phyloP scores from a whole-genome alignment of 345 rosid species.

The Firmiana major region DNA sequence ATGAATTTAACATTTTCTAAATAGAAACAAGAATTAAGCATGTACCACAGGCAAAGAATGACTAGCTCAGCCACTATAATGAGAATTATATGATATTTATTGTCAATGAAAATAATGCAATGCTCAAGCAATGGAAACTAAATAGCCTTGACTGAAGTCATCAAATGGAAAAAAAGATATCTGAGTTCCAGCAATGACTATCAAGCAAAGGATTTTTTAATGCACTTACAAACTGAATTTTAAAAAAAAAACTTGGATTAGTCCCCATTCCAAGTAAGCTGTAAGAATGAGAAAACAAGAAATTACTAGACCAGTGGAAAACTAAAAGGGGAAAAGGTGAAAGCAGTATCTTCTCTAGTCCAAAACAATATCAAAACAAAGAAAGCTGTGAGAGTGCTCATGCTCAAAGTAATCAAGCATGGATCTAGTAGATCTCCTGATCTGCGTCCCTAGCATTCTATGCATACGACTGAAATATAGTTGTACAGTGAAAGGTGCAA shows the following conservation, averaged over 20 bases:
- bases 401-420: neutral
- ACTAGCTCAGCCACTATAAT: neutral
- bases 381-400: neutral
- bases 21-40: neutral
- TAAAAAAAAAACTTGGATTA: neutral
- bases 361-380: neutral
- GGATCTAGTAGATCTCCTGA: neutral
- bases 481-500: neutral
- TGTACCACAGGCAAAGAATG: neutral
- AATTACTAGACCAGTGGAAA: neutral
- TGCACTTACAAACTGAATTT: neutral
- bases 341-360: neutral
- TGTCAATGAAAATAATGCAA: neutral
- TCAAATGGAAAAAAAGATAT: neutral
- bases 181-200: neutral
- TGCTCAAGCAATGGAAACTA: neutral
- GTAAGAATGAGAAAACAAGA: neutral
- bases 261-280: neutral
- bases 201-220: neutral
- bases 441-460: neutral
- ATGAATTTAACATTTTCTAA: conserved; percentile 4
- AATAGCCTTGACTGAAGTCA: neutral
- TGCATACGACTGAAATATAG: neutral
- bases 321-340: neutral
- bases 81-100: neutral